These are phyloP conservation scores for Athelia sp. DNA, from an alignment of 1,284 basidiomycete genomes.

Conservation along the genomic window DNA sequence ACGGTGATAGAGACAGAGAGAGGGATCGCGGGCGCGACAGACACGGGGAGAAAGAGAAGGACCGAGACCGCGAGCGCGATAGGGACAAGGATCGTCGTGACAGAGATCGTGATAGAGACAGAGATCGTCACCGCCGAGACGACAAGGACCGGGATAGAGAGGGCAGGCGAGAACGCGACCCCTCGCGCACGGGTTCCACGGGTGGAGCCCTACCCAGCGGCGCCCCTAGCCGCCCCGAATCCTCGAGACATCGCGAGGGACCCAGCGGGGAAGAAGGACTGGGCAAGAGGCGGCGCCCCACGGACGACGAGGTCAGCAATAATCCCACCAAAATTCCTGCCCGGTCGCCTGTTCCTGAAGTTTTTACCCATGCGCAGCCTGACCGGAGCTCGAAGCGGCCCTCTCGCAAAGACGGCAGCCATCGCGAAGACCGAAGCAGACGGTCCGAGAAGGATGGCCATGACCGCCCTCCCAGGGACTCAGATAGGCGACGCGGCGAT, in stretches of 20 bases:
- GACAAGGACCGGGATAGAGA: slow-evolving; percentile 37
- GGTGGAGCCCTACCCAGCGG: slow-evolving; percentile 30
- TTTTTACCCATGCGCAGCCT: slow-evolving; percentile 32
- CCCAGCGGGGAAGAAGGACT: slow-evolving; percentile 47
- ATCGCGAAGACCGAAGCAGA: slow-evolving; percentile 66
- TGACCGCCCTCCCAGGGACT: slow-evolving; percentile 59
- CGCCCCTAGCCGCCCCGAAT: slow-evolving; percentile 54
- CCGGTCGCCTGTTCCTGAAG: slow-evolving; percentile 14
- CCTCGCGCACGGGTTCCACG: slow-evolving; percentile 23
- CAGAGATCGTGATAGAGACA: slow-evolving; percentile 31
- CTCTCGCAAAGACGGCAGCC: slow-evolving; percentile 62
- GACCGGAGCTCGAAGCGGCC: slow-evolving; percentile 69
- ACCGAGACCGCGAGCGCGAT: slow-evolving; percentile 39
- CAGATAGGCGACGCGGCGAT: slow-evolving; percentile 63
- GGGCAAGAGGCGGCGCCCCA: slow-evolving; percentile 61
- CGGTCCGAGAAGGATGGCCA: slow-evolving; percentile 65
- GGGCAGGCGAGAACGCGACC: slow-evolving; percentile 45
- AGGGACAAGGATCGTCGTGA: slow-evolving; percentile 35
- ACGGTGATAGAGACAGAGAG: slow-evolving; percentile 32
- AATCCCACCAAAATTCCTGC: slow-evolving; percentile 7
- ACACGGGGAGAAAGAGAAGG: slow-evolving; percentile 30
- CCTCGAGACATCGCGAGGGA: slow-evolving; percentile 44
- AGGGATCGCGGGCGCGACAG: slow-evolving; percentile 33
- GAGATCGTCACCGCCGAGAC: slow-evolving; percentile 28
- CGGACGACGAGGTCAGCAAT: slow-evolving; percentile 64